Base-by-base conservation (phyloP, 805 yeast genomes). In the Ascoidea tarda region DNA sequence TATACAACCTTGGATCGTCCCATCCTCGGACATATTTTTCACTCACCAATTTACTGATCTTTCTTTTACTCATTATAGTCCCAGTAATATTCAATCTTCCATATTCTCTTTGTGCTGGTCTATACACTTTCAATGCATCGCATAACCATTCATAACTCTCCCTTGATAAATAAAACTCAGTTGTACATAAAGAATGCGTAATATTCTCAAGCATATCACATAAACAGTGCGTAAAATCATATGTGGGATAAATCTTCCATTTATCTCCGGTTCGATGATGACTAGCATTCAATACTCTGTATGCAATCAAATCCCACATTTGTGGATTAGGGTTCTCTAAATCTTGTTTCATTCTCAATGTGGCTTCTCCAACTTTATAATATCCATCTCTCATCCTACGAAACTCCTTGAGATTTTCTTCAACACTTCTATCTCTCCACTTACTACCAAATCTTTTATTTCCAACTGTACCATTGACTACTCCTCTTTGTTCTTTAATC, bases 301-400 rank as follows among this genome's bases (percentile, higher is more conserved):
- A 93, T 10, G 99, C 99, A 57, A 93, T 93, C 58, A 93, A 76
- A 70, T 93, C 99, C 99, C 99, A 93, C 99, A 93, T 93, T 72
- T 93, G 99, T 16, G 99, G 99, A 57, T 96, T 96, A 16, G 93
- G 85, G 6, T 68, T 65, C 5, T 52, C 10, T 57, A 93, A 72
- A 63, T 93, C 96, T 74, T 88, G 96, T 67, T 91, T 91, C 98
- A 93, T 93, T 71, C 99, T 84, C 65, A 93, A 75, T 8, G 89
- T 88, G 33, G 96, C 98, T 68, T 87, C 87, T 59, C 98, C 98
- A 47, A 89, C 89, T 59, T 78, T 74, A 70, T 84, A 93, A 57
- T 74, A 72, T 47, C 99, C 99, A 63, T 88, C 88, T 63, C 84
- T 80, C 99, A 93, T 93, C 54, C 77, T 82, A 66, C 96, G 78